Conservation (phyloP, 257 asterid genomes). For the Solanum chmielewskii region DNA sequence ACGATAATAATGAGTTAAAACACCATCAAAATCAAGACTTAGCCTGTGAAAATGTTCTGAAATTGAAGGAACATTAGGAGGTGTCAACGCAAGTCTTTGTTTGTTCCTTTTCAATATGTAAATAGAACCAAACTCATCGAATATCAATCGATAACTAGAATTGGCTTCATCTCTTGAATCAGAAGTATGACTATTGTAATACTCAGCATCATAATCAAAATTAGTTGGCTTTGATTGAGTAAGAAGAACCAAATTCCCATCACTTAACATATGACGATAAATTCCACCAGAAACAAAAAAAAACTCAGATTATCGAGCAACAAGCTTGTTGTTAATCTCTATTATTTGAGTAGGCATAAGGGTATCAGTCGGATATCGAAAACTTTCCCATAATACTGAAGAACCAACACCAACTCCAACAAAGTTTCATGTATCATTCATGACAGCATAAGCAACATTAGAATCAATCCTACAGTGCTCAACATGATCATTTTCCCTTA, state of each 20-base stretch:
- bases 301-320: slow-evolving; percentile 1
- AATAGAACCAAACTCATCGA: slow-evolving; percentile 15
- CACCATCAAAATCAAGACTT: slow-evolving; percentile 39
- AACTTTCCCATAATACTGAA: slow-evolving; percentile 40
- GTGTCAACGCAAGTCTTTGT: background rate
- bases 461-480: background rate
- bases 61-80: slow-evolving; percentile 4
- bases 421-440: slow-evolving; percentile 52
- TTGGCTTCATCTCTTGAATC: slow-evolving; percentile 5
- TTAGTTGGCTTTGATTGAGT: slow-evolving; percentile 16
- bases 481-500: slow-evolving; percentile 7
- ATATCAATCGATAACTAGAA: slow-evolving; percentile 24
- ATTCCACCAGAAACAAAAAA: slow-evolving; percentile 36
- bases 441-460: slow-evolving; percentile 14
- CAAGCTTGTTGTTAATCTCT: background rate
- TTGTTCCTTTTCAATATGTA: slow-evolving; percentile 16
- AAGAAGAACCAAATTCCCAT: slow-evolving; percentile 29
- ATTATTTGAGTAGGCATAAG: slow-evolving; percentile 16
- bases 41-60: slow-evolving; percentile 26
- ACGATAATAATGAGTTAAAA: slow-evolving; percentile 25
- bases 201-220: slow-evolving; percentile 11
- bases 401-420: slow-evolving; percentile 11
- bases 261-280: slow-evolving; percentile 10
- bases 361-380: slow-evolving; percentile 23
- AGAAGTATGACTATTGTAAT: slow-evolving; percentile 19